Base-by-base conservation (phyloP, 352 stramenopile species). In the Plasmopara viticola region DNA sequence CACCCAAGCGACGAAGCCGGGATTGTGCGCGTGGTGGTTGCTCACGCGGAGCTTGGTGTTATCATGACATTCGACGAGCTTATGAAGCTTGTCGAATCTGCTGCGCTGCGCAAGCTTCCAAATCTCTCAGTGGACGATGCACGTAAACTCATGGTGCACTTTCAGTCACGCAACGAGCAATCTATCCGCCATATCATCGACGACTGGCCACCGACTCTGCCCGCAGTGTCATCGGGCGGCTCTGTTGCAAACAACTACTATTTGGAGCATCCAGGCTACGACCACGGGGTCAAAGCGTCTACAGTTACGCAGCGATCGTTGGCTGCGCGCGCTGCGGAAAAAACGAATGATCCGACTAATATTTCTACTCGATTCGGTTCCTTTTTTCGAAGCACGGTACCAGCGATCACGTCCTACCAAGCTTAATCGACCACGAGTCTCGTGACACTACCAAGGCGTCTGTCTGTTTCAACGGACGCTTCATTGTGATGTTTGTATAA, bases 31-130 rank as follows among this genome's bases (percentile, higher is more conserved):
- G 71, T 86, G 6, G 63, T 86, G 1, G 57, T 76, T 6, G 72
- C 72, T 39, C 68, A 64, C 30, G 72, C 73, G 6, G 71, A 87
- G 50, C 35, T 87, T 14, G 75, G 75, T 14, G 73, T 87, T 18
- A 43, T 81, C 25, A 84, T 87, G 75, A 78, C 68, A 18, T 84
- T 81, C 46, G 71, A 77, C 6, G 75, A 87, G 48, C 51, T 87
- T 14, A 73, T 80, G 55, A 61, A 71, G 28, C 66, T 86, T 12
- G 60, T 86, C 17, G 68, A 82, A 38, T 62, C 70, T 4, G 42
- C 64, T 4, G 72, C 72, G 40, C 52, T 84, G 25, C 69, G 69
- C 8, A 87, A 87, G 31, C 39, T 87, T 12, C 76, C 76, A 0
- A 64, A 84, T 28, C 53, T 87, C 7, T 78, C 76, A 0, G 64